Percentiles rank a stretch among this genome's conserved stretches.
Conservation (phyloP, 768 basidiomycete species). For the Podaxis sp. region DNA sequence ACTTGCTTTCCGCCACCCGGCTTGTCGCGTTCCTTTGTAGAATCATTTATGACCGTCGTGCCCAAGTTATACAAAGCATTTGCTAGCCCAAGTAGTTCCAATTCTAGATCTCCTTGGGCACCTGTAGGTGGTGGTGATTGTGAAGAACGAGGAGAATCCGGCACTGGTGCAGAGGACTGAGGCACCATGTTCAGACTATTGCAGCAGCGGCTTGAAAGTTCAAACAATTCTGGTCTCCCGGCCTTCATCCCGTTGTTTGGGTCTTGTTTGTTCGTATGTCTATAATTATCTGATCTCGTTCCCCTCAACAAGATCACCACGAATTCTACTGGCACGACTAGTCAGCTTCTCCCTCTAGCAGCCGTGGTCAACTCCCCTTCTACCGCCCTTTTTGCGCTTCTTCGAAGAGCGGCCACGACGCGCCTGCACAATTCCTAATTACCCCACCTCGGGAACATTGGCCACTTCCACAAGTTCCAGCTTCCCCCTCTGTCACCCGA, state of each 20-base stretch:
- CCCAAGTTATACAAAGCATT: constrained; percentile 79
- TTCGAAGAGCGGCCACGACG: background rate
- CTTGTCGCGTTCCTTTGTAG: constrained; percentile 76
- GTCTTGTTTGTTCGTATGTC: constrained; percentile 5
- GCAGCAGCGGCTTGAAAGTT: background rate
- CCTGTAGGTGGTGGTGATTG: constrained; percentile 73
- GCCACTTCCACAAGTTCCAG: background rate
- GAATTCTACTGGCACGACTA: background rate
- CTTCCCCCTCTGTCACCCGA: background rate
- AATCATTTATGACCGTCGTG: constrained; percentile 80
- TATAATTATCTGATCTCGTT: constrained; percentile 11
- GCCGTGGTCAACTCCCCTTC: background rate
- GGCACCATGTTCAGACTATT: constrained; percentile 7
- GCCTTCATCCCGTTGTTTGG: constrained; percentile 2
- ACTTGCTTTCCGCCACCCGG: constrained; percentile 72
- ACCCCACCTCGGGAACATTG: background rate
- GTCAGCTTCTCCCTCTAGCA: background rate
- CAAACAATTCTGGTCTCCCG: background rate
- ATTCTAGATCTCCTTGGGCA: constrained; percentile 69
- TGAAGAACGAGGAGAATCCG: constrained; percentile 71
- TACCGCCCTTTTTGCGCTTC: background rate
- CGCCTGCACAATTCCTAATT: background rate
- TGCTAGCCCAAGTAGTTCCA: constrained; percentile 73
- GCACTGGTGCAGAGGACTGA: constrained; percentile 30
- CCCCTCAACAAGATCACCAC: background rate